Evolutionary conservation across 2,329 filamentous ascomycete species (phyloP).

Genomic region (Aspergillus phoenicis): DNA sequence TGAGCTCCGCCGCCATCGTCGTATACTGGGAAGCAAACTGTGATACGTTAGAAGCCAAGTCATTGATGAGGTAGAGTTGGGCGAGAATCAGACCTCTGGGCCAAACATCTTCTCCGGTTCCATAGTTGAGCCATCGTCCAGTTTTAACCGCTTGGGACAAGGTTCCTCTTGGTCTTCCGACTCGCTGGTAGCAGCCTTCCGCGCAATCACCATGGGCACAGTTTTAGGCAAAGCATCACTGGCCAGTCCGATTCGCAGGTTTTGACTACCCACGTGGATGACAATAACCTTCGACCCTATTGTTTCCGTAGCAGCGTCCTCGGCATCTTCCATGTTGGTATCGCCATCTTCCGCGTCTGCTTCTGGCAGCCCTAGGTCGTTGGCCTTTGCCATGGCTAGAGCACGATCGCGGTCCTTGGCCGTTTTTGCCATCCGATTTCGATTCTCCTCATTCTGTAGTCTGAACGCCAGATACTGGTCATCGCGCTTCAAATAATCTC

Average conservation of each 20-base stretch:
- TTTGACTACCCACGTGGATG: conserved; percentile 93
- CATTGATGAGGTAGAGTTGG: too few species aligned
- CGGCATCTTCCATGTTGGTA: conserved; percentile 60
- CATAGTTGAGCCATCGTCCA: conserved; percentile 53
- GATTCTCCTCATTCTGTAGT: conserved; percentile 81
- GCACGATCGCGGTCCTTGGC: conserved; percentile 87
- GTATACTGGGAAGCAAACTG: conserved; percentile 69
- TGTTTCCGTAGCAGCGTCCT: conserved; percentile 60
- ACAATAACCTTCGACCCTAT: conserved; percentile 90
- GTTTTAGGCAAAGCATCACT: conserved; percentile 94
- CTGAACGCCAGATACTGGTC: conserved; percentile 91
- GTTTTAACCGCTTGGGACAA: conserved; percentile 66
- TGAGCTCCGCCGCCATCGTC: conserved; percentile 82
- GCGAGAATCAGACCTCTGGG: conserved; percentile 65
- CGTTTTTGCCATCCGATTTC: conserved; percentile 79
- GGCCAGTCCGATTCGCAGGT: conserved; percentile 90
- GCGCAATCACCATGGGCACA: conserved; percentile 88
- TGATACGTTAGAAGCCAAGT: conserved; percentile 3
- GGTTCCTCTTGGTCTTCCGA: conserved; percentile 81
- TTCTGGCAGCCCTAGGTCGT: conserved; percentile 63
- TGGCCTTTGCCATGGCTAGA: conserved; percentile 72
- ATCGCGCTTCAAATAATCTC: conserved; percentile 97
- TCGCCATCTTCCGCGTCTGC: conserved; percentile 48
- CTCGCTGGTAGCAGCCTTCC: conserved; percentile 75
- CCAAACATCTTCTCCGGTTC: conserved; percentile 81